phyloP scores from a whole-genome alignment of 2,329 filamentous ascomycete species.

The Exophiala sideris region DNA sequence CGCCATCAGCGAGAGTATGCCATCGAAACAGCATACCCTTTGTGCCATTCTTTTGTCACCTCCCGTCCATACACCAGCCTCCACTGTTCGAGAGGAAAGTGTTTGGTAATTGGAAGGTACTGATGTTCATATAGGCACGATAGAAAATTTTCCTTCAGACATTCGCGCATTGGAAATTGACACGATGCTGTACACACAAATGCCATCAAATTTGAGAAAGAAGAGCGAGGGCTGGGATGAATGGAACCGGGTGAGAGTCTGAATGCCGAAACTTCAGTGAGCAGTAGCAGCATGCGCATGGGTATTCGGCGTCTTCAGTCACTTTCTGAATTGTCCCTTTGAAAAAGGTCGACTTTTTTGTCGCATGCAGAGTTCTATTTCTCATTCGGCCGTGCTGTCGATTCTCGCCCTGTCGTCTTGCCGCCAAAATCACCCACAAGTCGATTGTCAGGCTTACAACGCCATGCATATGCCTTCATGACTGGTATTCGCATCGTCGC shows the following conservation, averaged over 20 bases:
- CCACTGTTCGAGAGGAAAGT: conserved; percentile 40
- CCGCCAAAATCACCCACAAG: not conserved
- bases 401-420: not conserved
- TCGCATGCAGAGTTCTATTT: not conserved
- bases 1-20: not conserved
- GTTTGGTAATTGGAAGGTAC: conserved; percentile 50
- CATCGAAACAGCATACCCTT: not conserved
- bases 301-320: not conserved
- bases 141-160: conserved; percentile 64
- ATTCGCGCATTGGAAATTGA: conserved; percentile 54
- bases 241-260: not conserved
- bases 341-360: not conserved
- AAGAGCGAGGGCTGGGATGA: not conserved
- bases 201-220: conserved; percentile 43
- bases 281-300: too few species aligned
- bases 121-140: conserved; percentile 60
- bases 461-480: conserved; percentile 2
- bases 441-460: not conserved
- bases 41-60: conserved; percentile 36
- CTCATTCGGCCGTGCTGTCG: not conserved
- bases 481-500: not conserved
- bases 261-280: too few species aligned
- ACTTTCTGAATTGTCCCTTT: not conserved
- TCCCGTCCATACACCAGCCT: conserved; percentile 48
- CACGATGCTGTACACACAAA: conserved; percentile 70